A percentile compares a stretch with the other conserved stretches of the same genome.
phyloP scores from a whole-genome alignment of 805 yeast species.

The Candida ficus region DNA sequence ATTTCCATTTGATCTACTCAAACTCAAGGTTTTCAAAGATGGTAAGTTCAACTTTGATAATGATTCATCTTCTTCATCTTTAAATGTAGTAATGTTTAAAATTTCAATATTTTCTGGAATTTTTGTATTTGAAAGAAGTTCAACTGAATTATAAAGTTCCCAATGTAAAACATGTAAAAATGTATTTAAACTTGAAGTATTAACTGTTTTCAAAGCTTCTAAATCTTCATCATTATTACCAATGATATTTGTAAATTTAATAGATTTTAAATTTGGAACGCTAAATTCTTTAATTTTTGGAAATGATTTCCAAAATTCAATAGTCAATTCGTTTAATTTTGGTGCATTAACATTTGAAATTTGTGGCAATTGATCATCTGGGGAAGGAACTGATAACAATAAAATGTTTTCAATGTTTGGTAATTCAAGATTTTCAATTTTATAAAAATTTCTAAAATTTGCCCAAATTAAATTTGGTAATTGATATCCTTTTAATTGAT shows the following conservation, averaged over 20 bases:
- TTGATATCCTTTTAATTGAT: not conserved
- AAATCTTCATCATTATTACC: not conserved
- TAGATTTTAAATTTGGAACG: slow-evolving; percentile 5
- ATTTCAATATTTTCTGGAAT: too few relatives aligned
- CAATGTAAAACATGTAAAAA: slow-evolving; percentile 7
- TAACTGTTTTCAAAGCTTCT: not conserved
- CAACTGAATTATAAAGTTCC: slow-evolving; percentile 6
- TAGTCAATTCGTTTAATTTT: slow-evolving; percentile 6
- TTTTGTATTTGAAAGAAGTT: not conserved
- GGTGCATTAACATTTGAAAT: slow-evolving; percentile 4
- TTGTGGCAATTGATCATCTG: not conserved
- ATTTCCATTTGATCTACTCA: slow-evolving; percentile 5
- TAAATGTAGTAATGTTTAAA: slow-evolving; percentile 1
- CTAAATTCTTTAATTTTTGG: slow-evolving; percentile 2
- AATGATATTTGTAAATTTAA: slow-evolving; percentile 7
- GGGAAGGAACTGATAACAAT: slow-evolving; percentile 3
- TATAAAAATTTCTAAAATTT: slow-evolving; percentile 7
- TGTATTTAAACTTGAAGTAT: not conserved
- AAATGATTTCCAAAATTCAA: slow-evolving; percentile 7
- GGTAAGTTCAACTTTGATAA: not conserved
- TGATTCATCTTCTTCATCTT: slow-evolving; percentile 5
- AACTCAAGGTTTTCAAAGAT: slow-evolving; percentile 1
- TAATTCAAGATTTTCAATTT: not conserved
- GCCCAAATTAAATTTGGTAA: slow-evolving; percentile 6
- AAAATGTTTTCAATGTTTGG: slow-evolving; percentile 8